Evolutionary conservation across 1,284 basidiomycete genomes (phyloP).

Genomic region (Cryptococcus sp.): DNA sequence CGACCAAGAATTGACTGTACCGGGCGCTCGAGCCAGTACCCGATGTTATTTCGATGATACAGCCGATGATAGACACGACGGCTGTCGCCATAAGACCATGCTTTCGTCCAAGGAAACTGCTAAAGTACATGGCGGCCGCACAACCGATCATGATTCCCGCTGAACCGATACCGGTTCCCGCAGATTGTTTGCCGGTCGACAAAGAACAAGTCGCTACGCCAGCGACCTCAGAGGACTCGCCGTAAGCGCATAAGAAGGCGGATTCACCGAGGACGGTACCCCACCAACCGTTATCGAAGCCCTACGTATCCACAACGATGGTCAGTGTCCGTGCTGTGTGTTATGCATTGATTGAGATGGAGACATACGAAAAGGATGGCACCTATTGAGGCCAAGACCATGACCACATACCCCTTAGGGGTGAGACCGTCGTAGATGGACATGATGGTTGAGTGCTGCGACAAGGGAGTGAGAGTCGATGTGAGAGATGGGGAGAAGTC

Average conservation of each 20-base stretch:
- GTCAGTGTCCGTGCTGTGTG: too few relatives aligned
- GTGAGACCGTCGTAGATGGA: slow-evolving; percentile 22
- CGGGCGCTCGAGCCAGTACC: slow-evolving; percentile 16
- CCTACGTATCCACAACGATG: slow-evolving; percentile 8
- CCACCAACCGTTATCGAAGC: slow-evolving; percentile 37
- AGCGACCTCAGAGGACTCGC: slow-evolving; percentile 10
- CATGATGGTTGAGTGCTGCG: slow-evolving; percentile 3
- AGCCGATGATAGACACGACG: slow-evolving; percentile 26
- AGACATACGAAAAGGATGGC: slow-evolving; percentile 21
- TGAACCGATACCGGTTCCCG: slow-evolving; percentile 14
- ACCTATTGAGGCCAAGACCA: slow-evolving; percentile 22
- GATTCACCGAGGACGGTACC: slow-evolving; percentile 25
- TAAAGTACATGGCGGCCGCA: slow-evolving; percentile 22
- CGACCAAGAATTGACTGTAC: slow-evolving; percentile 30
- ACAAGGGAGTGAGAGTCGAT: too few relatives aligned
- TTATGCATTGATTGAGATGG: too few relatives aligned
- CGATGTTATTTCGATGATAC: slow-evolving; percentile 26
- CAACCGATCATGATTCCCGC: slow-evolving; percentile 33
- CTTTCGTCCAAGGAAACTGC: slow-evolving; percentile 21
- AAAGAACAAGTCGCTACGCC: slow-evolving; percentile 24
- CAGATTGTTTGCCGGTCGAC: slow-evolving; percentile 18
- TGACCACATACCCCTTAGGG: slow-evolving; percentile 17
- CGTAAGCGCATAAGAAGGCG: slow-evolving; percentile 25
- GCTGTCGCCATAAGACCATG: slow-evolving; percentile 12
- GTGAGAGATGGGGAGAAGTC: too few relatives aligned